Base-by-base conservation (phyloP, 2,329 filamentous ascomycete genomes). In the Tolypocladium cylindrosporum region DNA sequence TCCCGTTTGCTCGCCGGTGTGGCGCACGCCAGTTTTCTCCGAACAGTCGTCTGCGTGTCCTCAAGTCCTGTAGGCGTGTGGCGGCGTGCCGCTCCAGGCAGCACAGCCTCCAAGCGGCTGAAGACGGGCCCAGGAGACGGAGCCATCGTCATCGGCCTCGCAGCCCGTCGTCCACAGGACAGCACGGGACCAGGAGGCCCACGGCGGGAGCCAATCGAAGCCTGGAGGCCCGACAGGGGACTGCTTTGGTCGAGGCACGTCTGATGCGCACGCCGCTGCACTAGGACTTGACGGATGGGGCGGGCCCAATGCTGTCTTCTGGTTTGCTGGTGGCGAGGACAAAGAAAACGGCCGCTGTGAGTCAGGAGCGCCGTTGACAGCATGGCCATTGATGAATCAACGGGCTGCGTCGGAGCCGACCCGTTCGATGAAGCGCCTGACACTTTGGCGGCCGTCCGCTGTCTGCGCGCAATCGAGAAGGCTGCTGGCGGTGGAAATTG, bases 71-170 rank as follows among this genome's bases (percentile, higher is more conserved):
- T n/a, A 13, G 36, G 41, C 55, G 16, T 3, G 36, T 37, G 24
- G 53, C 54, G 53, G 58, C 54, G 51, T 58, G 48, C 54, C 48
- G 56, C 56, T 50, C 31, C 57, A 60, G 59, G 57, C 59, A 60
- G 57, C 59, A 60, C 59, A 59, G 59, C 59, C 59, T 54, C 31
- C 27, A 40, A 36, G 51, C 54, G 52, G 59, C 59, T 60, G 59
- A 60, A 57, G 19, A 11, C 21, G 14, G 34, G n/a, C 24, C 14
- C 24, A 31, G 54, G n/a, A 31, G 37, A 54, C 31, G 42, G 39
- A 36, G 51, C 50, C 34, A 40, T 42, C 51, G 36, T 41, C 48
- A 55, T 55, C 27, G 42, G 36, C 42, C 37, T 42, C 27, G 45
- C 16, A 51, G 27, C 5, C 48, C 27, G n/a, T n/a, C 19, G 9